Evolutionary conservation across 768 basidiomycete genomes (phyloP).

Genomic region (Lactifluus volemus): DNA sequence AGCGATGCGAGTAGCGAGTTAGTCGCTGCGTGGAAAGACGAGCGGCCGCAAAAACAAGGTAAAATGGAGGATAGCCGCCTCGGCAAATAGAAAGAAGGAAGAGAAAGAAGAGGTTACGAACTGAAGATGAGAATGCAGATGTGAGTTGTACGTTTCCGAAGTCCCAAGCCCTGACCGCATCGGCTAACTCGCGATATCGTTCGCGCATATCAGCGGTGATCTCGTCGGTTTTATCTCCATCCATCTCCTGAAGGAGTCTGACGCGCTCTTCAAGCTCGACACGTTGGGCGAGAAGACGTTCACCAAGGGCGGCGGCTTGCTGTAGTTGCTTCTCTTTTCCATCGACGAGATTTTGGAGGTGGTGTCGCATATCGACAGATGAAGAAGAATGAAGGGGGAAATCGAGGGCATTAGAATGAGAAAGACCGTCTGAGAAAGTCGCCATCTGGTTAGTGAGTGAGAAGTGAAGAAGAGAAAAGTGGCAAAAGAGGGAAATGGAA

Average conservation of each 20-base stretch:
- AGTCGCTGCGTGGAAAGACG: conserved; percentile 12
- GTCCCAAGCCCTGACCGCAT: conserved; percentile 72
- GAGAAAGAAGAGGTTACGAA: conserved; percentile 27
- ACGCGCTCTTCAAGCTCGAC: conserved; percentile 89
- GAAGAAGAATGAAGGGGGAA: conserved; percentile 18
- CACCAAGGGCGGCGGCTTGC: conserved; percentile 86
- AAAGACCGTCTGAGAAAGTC: conserved; percentile 27
- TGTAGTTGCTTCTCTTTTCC: conserved; percentile 88
- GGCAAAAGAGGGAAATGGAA: background rate
- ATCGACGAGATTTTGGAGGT: conserved; percentile 59
- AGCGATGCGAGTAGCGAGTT: background rate
- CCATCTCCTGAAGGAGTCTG: conserved; percentile 65
- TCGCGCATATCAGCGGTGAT: conserved; percentile 61
- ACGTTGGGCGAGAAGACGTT: conserved; percentile 88
- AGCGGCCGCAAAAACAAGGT: conserved; percentile 1
- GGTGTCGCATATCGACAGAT: conserved; percentile 28
- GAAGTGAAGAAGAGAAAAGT: background rate
- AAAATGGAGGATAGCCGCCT: conserved; percentile 12
- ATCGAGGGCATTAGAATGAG: background rate
- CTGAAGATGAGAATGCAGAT: conserved; percentile 56
- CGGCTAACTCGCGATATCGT: conserved; percentile 67
- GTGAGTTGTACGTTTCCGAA: conserved; percentile 69
- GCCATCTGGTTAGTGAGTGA: conserved; percentile 22
- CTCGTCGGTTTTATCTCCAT: conserved; percentile 53
- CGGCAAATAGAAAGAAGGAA: conserved; percentile 7